Evolutionary conservation across 2,329 filamentous ascomycete species (phyloP).

Genomic region (Hawksworthiomyces lignivorus): DNA sequence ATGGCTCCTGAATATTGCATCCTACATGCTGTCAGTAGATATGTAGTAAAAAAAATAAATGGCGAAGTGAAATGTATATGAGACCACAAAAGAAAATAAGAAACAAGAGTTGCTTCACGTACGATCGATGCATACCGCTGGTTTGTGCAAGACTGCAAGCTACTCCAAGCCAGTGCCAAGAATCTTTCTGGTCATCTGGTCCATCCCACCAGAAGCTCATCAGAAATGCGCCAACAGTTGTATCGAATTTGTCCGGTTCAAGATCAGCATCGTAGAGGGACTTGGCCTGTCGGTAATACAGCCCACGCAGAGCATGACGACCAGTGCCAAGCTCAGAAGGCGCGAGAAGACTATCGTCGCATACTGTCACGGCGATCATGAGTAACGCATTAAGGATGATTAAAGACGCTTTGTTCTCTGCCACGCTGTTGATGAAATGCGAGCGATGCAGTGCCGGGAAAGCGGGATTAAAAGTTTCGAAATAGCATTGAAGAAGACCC

Average conservation of each 20-base stretch:
- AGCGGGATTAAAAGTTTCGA: conserved; percentile 8
- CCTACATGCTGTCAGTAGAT: too few species aligned
- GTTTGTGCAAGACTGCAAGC: neutral
- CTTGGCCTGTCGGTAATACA: conserved; percentile 2
- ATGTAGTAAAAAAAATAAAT: too few species aligned
- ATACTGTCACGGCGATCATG: too few species aligned
- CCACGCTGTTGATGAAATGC: too few species aligned
- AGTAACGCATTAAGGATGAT: too few species aligned
- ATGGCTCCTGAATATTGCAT: too few species aligned
- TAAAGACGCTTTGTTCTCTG: too few species aligned
- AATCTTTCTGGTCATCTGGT: neutral
- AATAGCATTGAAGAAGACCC: conserved; percentile 4
- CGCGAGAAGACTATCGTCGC: too few species aligned
- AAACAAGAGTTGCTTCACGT: too few species aligned
- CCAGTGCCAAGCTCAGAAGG: too few species aligned
- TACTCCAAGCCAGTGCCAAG: neutral
- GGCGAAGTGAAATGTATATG: too few species aligned
- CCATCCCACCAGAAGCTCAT: conserved; percentile 1
- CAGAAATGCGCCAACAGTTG: neutral
- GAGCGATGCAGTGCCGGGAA: conserved; percentile 9
- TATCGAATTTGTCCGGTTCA: neutral
- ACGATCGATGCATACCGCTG: conserved; percentile 1
- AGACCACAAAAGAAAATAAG: too few species aligned
- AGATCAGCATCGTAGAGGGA: neutral
- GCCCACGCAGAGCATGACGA: neutral